phyloP scores from a whole-genome alignment of 805 yeast genomes.

The Saturnispora zaruensis region DNA sequence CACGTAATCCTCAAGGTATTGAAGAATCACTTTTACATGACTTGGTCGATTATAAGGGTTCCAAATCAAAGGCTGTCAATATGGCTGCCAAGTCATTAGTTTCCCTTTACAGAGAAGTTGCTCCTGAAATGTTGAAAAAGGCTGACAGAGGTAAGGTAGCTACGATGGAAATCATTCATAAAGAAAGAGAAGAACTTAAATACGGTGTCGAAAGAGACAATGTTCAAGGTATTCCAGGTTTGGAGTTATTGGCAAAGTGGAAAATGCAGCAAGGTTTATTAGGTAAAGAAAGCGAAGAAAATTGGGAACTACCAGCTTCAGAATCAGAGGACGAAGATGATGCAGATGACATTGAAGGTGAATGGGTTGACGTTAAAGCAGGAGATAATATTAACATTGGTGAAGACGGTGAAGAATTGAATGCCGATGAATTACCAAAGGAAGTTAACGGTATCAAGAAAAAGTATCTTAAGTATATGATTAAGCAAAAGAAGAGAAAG shows the following conservation, averaged over 20 bases:
- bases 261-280: slow-evolving; percentile 48
- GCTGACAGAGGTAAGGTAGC: slow-evolving; percentile 94
- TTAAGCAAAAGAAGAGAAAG: slow-evolving; percentile 24
- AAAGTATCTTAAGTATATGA: slow-evolving; percentile 29
- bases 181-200: slow-evolving; percentile 40
- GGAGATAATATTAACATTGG: slow-evolving; percentile 58
- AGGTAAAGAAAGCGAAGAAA: slow-evolving; percentile 48
- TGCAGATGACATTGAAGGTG: slow-evolving; percentile 65
- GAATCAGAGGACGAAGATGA: slow-evolving; percentile 39
- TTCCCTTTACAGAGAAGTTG: slow-evolving; percentile 82
- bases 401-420: slow-evolving; percentile 33
- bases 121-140: slow-evolving; percentile 87
- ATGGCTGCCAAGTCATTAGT: slow-evolving; percentile 90
- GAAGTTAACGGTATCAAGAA: slow-evolving; percentile 28
- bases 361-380: slow-evolving; percentile 77
- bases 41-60: slow-evolving; percentile 80
- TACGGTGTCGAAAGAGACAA: slow-evolving; percentile 67
- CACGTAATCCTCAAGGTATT: slow-evolving; percentile 93
- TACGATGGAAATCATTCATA: slow-evolving; percentile 66
- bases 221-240: slow-evolving; percentile 76
- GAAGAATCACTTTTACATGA: slow-evolving; percentile 85
- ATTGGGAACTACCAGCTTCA: slow-evolving; percentile 56
- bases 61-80: slow-evolving; percentile 88
- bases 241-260: slow-evolving; percentile 88
- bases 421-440: slow-evolving; percentile 29